Evolutionary conservation across 768 basidiomycete genomes (phyloP).

Genomic region (Dictyophora rubrovolvata): DNA sequence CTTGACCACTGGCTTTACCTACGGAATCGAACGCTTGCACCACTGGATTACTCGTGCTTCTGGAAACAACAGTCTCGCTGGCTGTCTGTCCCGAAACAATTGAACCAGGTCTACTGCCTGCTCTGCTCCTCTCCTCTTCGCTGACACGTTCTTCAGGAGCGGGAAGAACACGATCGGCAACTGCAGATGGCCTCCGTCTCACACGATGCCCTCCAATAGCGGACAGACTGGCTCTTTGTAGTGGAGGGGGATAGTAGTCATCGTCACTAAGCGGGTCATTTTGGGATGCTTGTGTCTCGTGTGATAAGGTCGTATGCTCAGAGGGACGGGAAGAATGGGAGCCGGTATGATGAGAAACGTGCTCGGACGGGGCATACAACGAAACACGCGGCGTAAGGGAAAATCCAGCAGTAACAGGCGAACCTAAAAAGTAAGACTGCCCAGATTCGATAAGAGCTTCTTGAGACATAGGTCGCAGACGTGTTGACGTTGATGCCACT

Average conservation of each 20-base stretch:
- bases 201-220: conserved; percentile 1
- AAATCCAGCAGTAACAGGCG: neutral
- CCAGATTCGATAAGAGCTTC: neutral
- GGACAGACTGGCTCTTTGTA: conserved; percentile 5
- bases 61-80: neutral
- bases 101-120: neutral
- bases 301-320: neutral
- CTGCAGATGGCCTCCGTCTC: neutral
- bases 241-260: neutral
- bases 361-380: neutral
- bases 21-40: neutral
- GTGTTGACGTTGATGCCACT: neutral
- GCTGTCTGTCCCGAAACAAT: neutral
- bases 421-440: neutral
- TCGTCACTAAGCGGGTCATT: neutral
- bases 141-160: neutral
- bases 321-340: conserved; percentile 7
- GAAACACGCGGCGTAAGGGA: conserved; percentile 6
- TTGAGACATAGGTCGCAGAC: neutral
- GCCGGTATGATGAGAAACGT: neutral
- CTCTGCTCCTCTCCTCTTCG: neutral
- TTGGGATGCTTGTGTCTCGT: neutral
- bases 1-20: neutral
- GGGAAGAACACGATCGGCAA: neutral
- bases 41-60: neutral